Conservation (phyloP, 2,329 filamentous ascomycete genomes). For the Aspergillus spinulosporus region DNA sequence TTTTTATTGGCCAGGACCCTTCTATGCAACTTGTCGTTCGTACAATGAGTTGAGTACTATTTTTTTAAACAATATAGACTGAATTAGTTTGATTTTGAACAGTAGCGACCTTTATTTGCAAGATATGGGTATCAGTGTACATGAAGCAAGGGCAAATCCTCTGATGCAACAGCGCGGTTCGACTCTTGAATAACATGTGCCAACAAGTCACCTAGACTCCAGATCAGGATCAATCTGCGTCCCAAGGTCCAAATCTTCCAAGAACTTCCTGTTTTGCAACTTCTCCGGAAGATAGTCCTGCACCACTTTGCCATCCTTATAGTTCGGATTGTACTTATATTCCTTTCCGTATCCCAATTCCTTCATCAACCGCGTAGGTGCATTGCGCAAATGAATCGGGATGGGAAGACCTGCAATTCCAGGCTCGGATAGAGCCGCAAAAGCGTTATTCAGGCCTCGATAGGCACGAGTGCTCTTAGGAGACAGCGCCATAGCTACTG, state of each 20-base stretch:
- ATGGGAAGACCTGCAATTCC: constrained; percentile 79
- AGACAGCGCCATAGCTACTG: constrained; percentile 75
- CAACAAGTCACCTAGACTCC: constrained; percentile 21
- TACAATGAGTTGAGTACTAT: neutral
- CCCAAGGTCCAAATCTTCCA: constrained; percentile 79
- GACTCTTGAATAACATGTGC: neutral
- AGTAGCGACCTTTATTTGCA: neutral
- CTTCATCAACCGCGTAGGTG: constrained; percentile 88
- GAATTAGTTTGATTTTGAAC: neutral
- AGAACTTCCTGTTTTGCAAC: constrained; percentile 68
- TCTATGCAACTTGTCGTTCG: constrained; percentile 1
- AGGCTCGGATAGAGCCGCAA: constrained; percentile 75
- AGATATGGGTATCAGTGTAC: neutral
- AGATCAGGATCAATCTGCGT: constrained; percentile 72
- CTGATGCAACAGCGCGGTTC: neutral
- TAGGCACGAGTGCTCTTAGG: constrained; percentile 89
- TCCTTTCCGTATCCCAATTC: constrained; percentile 86
- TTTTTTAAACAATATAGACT: neutral
- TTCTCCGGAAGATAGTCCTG: constrained; percentile 89
- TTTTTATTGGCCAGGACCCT: constrained; percentile 13
- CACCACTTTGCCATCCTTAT: constrained; percentile 72
- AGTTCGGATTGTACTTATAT: constrained; percentile 97
- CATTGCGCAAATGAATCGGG: constrained; percentile 85
- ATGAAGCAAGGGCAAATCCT: constrained; percentile 1
- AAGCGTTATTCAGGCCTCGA: constrained; percentile 75